Evolutionary conservation across 768 basidiomycete genomes (phyloP).

Genomic region (Tricholoma hemisulphureum): DNA sequence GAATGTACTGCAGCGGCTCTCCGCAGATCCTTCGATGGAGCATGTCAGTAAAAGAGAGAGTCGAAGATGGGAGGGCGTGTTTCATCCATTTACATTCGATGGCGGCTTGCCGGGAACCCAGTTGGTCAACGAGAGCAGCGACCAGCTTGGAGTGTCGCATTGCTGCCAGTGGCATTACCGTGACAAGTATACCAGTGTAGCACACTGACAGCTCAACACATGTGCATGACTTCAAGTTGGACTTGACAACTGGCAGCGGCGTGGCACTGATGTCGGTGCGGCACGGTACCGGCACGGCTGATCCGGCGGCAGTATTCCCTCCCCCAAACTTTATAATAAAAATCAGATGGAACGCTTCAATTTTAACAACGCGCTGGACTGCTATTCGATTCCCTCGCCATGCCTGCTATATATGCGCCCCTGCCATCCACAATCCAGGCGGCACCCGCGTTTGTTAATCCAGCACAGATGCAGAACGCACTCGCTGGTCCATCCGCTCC

Average conservation of each 20-base stretch:
- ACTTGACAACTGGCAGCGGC: no score
- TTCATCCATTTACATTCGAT: constrained; percentile 47
- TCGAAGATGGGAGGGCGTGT: constrained; percentile 20
- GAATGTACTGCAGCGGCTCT: constrained; percentile 88
- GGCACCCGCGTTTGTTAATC: constrained; percentile 38
- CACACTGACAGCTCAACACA: no score
- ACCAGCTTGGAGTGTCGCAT: constrained; percentile 20
- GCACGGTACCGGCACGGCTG: constrained; percentile 8
- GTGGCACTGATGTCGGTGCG: no score
- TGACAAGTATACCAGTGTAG: no score
- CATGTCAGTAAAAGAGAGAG: constrained; percentile 38
- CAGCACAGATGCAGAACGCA: constrained; percentile 43
- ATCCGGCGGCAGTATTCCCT: constrained; percentile 11
- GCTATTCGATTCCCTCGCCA: constrained; percentile 22
- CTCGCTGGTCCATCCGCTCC: constrained; percentile 44
- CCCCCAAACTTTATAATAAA: constrained; percentile 1
- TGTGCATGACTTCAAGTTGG: no score
- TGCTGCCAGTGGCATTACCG: neutral
- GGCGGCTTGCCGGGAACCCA: constrained; percentile 38
- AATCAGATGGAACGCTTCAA: constrained; percentile 1
- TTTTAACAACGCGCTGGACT: neutral
- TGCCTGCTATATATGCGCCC: constrained; percentile 39
- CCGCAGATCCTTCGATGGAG: constrained; percentile 60
- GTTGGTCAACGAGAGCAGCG: constrained; percentile 20
- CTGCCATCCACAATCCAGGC: constrained; percentile 27